phyloP scores from a whole-genome alignment of 2,329 filamentous ascomycete genomes.

The Rutstroemia sydowiana region DNA sequence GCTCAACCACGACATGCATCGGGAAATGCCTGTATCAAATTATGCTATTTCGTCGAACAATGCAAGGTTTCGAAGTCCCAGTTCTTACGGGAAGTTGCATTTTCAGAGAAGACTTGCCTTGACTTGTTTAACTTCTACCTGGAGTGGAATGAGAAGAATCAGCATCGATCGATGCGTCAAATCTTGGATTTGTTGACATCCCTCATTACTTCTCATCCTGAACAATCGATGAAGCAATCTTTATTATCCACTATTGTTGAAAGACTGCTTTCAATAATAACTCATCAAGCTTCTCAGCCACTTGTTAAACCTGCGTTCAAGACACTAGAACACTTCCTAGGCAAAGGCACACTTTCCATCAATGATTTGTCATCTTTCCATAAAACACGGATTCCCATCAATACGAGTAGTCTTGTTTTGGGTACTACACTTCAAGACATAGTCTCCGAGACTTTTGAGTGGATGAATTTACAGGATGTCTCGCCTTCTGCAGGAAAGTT shows the following conservation, averaged over 20 bases:
- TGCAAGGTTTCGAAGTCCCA: constrained; percentile 43
- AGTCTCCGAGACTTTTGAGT: constrained; percentile 42
- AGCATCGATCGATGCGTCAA: constrained; percentile 55
- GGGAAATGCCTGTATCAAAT: constrained; percentile 50
- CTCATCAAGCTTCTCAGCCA: constrained; percentile 52
- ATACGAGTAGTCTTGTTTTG: not conserved
- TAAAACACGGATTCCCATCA: not conserved
- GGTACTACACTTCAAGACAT: constrained; percentile 39
- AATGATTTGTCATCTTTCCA: constrained; percentile 15
- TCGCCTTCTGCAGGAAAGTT: constrained; percentile 55
- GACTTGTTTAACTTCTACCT: constrained; percentile 55
- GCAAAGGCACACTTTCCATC: constrained; percentile 47
- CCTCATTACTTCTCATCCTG: constrained; percentile 44
- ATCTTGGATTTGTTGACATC: constrained; percentile 51
- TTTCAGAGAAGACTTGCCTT: constrained; percentile 40
- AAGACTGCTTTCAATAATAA: constrained; percentile 51
- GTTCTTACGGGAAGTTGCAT: constrained; percentile 42
- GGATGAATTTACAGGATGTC: constrained; percentile 50
- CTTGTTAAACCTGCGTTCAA: constrained; percentile 65
- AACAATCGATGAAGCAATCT: constrained; percentile 33
- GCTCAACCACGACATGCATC: constrained; percentile 46
- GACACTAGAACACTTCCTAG: constrained; percentile 57
- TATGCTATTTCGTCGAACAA: constrained; percentile 56
- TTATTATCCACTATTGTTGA: constrained; percentile 42
- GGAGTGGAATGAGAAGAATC: constrained; percentile 60